Percentiles rank a stretch among this genome's conserved stretches.
Conservation (phyloP, 371 early-diverging fungal genomes). For the Coemansia sp. region DNA sequence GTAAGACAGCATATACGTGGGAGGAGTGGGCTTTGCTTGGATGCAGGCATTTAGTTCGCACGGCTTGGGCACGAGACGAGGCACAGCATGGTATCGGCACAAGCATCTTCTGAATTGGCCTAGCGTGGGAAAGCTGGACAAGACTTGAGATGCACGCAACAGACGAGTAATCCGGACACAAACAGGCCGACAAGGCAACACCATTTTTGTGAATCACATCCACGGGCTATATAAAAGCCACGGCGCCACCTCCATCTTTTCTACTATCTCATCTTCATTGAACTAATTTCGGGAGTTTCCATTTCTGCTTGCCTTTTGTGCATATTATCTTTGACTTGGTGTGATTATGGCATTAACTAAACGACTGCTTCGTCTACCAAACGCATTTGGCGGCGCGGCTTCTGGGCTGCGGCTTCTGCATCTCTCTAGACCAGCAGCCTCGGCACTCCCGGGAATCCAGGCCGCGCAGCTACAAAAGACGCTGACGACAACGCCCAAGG, state of each 20-base stretch:
- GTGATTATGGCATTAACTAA: slow-evolving; percentile 9
- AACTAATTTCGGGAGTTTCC: not conserved
- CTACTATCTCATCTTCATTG: not conserved
- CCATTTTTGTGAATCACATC: not conserved
- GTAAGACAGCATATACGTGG: not conserved
- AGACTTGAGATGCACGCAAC: not conserved
- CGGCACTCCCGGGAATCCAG: slow-evolving; percentile 16
- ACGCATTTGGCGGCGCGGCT: not conserved
- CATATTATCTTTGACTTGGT: not conserved
- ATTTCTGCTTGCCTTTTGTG: not conserved
- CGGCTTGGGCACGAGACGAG: not conserved
- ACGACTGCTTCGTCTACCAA: slow-evolving; percentile 11
- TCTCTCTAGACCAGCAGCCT: slow-evolving; percentile 9
- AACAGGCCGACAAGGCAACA: not conserved
- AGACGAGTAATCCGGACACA: not conserved
- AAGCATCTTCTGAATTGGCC: not conserved
- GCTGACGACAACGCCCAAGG: slow-evolving; percentile 54
- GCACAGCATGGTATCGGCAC: not conserved
- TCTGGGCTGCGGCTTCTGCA: slow-evolving; percentile 18
- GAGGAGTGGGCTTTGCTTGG: not conserved
- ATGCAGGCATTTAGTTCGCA: not conserved
- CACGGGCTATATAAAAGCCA: not conserved
- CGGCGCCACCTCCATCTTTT: not conserved
- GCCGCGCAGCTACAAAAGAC: slow-evolving; percentile 31
- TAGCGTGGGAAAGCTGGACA: slow-evolving; percentile 3